These are phyloP conservation scores for Podaxis carcinomalis DNA, from an alignment of 768 basidiomycete genomes.

Conservation along the genomic window DNA sequence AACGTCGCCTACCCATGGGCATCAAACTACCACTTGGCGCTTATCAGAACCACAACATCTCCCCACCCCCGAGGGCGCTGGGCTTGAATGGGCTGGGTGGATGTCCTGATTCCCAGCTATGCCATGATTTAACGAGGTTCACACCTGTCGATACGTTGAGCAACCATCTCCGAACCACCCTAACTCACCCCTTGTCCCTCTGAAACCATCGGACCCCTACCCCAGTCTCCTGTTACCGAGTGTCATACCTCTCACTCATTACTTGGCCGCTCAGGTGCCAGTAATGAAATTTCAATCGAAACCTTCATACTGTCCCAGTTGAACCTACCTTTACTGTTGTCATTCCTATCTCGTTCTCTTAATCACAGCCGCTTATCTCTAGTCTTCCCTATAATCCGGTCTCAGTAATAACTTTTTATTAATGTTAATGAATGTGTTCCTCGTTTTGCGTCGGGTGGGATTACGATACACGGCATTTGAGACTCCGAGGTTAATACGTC, in stretches of 20 bases:
- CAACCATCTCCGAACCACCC: neutral
- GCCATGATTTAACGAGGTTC: neutral
- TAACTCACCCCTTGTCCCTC: neutral
- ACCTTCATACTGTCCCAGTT: neutral
- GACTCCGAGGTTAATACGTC: neutral
- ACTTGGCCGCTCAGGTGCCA: neutral
- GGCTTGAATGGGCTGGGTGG: neutral
- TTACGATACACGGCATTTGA: neutral
- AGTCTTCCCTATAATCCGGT: neutral
- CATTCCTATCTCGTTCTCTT: neutral
- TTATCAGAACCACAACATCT: neutral
- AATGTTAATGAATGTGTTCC: neutral
- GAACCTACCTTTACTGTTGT: neutral
- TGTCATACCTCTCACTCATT: neutral
- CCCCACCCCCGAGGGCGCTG: neutral
- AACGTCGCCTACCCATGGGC: conserved; percentile 19
- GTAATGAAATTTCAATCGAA: neutral
- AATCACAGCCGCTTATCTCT: neutral
- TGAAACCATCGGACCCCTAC: neutral
- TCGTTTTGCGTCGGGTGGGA: neutral
- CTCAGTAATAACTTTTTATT: neutral
- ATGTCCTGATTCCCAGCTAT: neutral
- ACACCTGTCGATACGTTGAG: neutral
- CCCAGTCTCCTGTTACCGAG: neutral
- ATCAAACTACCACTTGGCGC: neutral